These are phyloP conservation scores for Monilinia fructicola DNA, from an alignment of 2,329 filamentous ascomycete species.

Conservation along the genomic window DNA sequence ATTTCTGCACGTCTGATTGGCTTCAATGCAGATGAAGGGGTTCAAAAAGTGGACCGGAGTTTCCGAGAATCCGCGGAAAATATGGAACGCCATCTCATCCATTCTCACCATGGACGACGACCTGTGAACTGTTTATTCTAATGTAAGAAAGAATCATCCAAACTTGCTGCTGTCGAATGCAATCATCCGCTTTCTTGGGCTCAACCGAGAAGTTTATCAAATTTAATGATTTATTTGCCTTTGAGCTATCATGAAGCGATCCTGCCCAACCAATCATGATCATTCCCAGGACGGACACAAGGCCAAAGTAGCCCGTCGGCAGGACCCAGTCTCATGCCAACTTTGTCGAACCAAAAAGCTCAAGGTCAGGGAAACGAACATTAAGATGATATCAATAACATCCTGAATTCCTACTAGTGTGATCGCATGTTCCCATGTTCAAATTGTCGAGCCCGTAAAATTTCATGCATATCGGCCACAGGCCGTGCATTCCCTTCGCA, in stretches of 20 bases:
- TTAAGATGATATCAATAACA: not conserved
- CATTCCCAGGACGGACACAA: not conserved
- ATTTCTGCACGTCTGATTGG: not conserved
- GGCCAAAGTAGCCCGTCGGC: conserved; percentile 26
- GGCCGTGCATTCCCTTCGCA: not conserved
- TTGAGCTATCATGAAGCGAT: conserved; percentile 3
- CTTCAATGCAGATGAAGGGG: not conserved
- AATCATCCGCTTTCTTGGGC: not conserved
- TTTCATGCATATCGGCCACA: conserved; percentile 13
- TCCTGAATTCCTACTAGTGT: conserved; percentile 26
- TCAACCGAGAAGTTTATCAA: no score
- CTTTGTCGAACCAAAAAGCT: conserved; percentile 34
- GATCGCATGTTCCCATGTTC: conserved; percentile 34
- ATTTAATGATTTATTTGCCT: not conserved
- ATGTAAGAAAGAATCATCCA: not conserved
- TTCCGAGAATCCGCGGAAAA: not conserved
- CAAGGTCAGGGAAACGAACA: conserved; percentile 5
- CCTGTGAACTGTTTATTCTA: not conserved
- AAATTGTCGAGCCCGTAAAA: conserved; percentile 32
- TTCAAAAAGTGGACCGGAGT: not conserved
- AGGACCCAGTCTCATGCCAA: conserved; percentile 35
- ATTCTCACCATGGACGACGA: not conserved
- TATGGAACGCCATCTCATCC: not conserved
- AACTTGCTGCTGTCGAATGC: no score
- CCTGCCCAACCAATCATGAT: not conserved